Conservation (phyloP, 2,329 filamentous ascomycete species). For the Eutypella sp. region DNA sequence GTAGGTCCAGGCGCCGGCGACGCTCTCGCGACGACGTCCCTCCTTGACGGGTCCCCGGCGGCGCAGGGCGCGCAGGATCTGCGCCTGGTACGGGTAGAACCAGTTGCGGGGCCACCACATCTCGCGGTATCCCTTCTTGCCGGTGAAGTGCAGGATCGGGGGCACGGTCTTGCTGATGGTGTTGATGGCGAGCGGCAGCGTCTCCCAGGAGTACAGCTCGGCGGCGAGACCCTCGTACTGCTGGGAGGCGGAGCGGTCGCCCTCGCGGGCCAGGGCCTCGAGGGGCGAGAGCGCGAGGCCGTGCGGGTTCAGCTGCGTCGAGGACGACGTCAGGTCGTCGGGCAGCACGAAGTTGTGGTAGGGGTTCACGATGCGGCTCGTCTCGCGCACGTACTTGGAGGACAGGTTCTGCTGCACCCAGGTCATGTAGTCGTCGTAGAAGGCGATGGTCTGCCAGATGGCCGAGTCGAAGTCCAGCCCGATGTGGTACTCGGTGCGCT, state of each 20-base stretch:
- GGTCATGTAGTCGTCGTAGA: slow-evolving; percentile 4
- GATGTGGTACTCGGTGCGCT: slow-evolving; percentile 4
- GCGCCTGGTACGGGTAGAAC: slow-evolving; percentile 31
- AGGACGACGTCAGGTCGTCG: neutral
- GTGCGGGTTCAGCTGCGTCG: neutral
- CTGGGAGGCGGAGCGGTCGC: neutral
- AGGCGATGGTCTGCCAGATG: slow-evolving; percentile 6
- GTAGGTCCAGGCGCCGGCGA: slow-evolving; percentile 4
- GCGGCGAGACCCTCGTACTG: slow-evolving; percentile 8
- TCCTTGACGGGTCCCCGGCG: neutral
- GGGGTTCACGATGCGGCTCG: neutral
- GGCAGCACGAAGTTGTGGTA: slow-evolving; percentile 3
- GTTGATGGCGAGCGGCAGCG: slow-evolving; percentile 31
- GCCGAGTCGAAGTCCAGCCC: slow-evolving; percentile 6
- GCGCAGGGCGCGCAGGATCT: slow-evolving; percentile 18
- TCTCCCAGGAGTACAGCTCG: slow-evolving; percentile 16
- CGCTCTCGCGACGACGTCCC: neutral
- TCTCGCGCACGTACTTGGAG: neutral
- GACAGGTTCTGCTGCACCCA: slow-evolving; percentile 6
- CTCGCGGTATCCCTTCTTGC: slow-evolving; percentile 28
- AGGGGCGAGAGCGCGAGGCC: slow-evolving; percentile 1
- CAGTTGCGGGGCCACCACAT: slow-evolving; percentile 31
- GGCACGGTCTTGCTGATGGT: slow-evolving; percentile 32
- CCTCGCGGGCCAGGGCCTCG: neutral
- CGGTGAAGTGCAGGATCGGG: slow-evolving; percentile 35